phyloP scores from a whole-genome alignment of 805 yeast genomes.

The Saccharomycopsis schoenii region DNA sequence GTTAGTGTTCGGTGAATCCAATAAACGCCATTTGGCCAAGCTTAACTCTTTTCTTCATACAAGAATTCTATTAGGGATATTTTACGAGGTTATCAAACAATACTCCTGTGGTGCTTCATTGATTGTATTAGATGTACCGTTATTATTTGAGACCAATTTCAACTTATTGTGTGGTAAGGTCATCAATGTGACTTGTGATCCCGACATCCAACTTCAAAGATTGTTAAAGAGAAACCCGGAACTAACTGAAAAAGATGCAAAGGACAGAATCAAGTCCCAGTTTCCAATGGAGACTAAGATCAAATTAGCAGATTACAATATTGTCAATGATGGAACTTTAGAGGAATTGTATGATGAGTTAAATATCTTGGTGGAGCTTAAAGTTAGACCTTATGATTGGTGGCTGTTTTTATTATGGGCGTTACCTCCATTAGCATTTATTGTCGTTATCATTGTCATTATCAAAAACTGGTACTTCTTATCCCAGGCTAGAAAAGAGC shows the following conservation, averaged over 20 bases:
- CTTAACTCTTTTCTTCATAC: slow-evolving; percentile 83
- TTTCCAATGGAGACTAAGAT: slow-evolving; percentile 54
- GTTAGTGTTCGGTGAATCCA: slow-evolving; percentile 52
- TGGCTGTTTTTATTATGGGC: slow-evolving; percentile 7
- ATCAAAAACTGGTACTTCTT: background rate
- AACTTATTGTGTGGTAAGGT: slow-evolving; percentile 62
- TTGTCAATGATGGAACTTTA: slow-evolving; percentile 49
- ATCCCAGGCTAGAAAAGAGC: background rate
- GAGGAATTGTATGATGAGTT: slow-evolving; percentile 36
- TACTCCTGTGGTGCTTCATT: slow-evolving; percentile 50
- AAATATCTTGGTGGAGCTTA: slow-evolving; percentile 28
- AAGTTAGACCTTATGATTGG: slow-evolving; percentile 29
- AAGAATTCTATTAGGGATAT: slow-evolving; percentile 41
- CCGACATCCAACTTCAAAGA: slow-evolving; percentile 50
- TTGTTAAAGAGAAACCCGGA: slow-evolving; percentile 59
- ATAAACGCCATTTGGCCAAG: slow-evolving; percentile 44
- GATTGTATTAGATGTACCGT: slow-evolving; percentile 82
- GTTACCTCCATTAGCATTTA: slow-evolving; percentile 4
- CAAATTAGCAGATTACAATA: slow-evolving; percentile 49
- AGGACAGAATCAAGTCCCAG: slow-evolving; percentile 65
- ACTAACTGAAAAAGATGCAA: slow-evolving; percentile 54
- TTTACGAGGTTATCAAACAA: slow-evolving; percentile 44
- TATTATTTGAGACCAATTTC: slow-evolving; percentile 72
- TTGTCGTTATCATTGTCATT: background rate
- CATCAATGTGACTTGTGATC: slow-evolving; percentile 46